These are phyloP conservation scores for Aspergillus jensenii DNA, from an alignment of 2,329 filamentous ascomycete species.

Conservation along the genomic window DNA sequence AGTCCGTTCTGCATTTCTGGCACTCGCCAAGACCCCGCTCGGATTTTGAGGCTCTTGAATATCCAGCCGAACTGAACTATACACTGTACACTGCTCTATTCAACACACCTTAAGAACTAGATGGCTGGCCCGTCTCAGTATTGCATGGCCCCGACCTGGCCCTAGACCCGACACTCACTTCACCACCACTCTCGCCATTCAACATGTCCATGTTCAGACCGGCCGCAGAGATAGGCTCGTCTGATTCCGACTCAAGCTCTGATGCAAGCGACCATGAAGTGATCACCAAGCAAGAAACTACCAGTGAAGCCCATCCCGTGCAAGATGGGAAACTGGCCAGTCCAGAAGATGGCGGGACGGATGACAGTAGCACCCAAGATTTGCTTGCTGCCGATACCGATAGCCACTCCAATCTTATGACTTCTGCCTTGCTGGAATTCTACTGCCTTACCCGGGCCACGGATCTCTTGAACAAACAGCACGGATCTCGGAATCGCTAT, in stretches of 20 bases:
- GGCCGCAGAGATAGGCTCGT: constrained; percentile 39
- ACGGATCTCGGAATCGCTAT: constrained; percentile 34
- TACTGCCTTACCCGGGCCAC: constrained; percentile 45
- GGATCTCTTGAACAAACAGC: constrained; percentile 44
- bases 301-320: not conserved
- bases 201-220: constrained; percentile 44
- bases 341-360: constrained; percentile 3
- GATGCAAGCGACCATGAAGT: constrained; percentile 24
- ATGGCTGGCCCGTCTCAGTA: constrained; percentile 6
- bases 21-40: not conserved
- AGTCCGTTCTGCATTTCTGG: not conserved
- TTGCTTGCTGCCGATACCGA: constrained; percentile 33
- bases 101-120: not conserved
- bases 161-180: not conserved
- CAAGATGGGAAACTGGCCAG: not conserved
- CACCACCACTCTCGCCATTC: not conserved
- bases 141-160: not conserved
- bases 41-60: not conserved
- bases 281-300: constrained; percentile 2
- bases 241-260: constrained; percentile 32
- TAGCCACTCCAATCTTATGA: constrained; percentile 43
- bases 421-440: constrained; percentile 46
- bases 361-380: constrained; percentile 18
- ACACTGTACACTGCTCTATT: not conserved
- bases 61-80: not conserved